Evolutionary conservation across 257 asterid species (phyloP), one percentile per base, ranked within the genome.

Genomic region (Gynochthodes officinalis): DNA sequence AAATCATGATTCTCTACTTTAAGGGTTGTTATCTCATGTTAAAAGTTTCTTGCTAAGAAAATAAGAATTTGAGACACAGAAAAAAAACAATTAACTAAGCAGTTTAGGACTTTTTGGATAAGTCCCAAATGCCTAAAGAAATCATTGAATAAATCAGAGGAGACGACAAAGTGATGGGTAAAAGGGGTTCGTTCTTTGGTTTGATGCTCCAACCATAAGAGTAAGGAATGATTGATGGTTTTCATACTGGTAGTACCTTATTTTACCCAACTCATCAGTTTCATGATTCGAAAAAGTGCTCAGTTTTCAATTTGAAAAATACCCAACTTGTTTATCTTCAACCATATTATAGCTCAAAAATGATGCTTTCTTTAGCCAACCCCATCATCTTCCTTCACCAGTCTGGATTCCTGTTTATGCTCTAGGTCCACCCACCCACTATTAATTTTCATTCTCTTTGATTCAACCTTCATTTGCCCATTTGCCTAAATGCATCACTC

Each of bases 71-170:
- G 16, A 32, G 53, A 72, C 37, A 66, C 37, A 66, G 50, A 39
- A 54, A 54, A 50, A 35, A 52, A 30, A 52, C 48, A 49, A 73
- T 75, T 72, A 79, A 77, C 73, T 82, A 80, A 79, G 55, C 52
- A 80, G 60, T 67, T 60, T 74, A 70, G 39, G 49, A 21, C 67
- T 76, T 23, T 28, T 32, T 25, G 75, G 82, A 85, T 75, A 84
- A 85, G 82, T 81, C 80, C 71, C 80, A 83, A 75, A 83, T 83
- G 82, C 80, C 79, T 72, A 67, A 64, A 71, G 1, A 77, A 76
- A 83, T 18, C 58, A 65, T 49, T 77, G 77, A 75, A 81, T 33
- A 72, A 78, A 50, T 49, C 50, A 67, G 53, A 64, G 58, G 73
- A 67, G 53, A 64, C 63, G 73, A 73, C 80, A 81, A 78, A 74